These are phyloP conservation scores for Pisolithus marmoratus DNA, from an alignment of 768 basidiomycete species.

Conservation along the genomic window DNA sequence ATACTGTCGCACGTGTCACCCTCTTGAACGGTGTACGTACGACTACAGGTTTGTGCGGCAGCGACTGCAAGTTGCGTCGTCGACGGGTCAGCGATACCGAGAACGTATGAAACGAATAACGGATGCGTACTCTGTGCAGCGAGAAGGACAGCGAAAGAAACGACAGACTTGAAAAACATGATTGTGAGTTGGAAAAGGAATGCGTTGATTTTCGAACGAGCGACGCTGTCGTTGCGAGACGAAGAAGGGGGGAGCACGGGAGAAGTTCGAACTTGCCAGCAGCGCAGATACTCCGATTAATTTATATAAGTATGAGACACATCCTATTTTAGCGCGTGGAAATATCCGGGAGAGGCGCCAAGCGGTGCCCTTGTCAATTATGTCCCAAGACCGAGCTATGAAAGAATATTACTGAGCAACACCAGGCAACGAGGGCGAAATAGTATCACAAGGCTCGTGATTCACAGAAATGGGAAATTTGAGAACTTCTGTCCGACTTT, in stretches of 20 bases:
- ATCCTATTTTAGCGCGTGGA: background rate
- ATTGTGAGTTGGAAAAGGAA: constrained; percentile 14
- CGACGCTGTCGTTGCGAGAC: constrained; percentile 3
- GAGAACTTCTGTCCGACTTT: no score
- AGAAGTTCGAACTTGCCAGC: background rate
- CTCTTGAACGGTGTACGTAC: constrained; percentile 51
- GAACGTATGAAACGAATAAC: background rate
- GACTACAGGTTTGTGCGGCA: constrained; percentile 40
- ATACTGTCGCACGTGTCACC: constrained; percentile 72
- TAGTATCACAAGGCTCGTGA: no score
- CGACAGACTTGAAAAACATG: constrained; percentile 36
- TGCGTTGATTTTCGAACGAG: constrained; percentile 9
- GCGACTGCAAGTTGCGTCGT: constrained; percentile 9
- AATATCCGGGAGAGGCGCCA: background rate
- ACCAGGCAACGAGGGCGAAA: no score
- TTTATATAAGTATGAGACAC: no score
- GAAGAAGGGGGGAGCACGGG: background rate
- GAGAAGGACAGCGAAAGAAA: constrained; percentile 41
- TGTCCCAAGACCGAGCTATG: no score
- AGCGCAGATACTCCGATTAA: background rate
- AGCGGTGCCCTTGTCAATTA: no score
- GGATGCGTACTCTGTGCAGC: constrained; percentile 37
- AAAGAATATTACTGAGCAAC: no score
- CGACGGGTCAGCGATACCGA: constrained; percentile 3
- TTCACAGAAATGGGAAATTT: no score